Percentiles rank a stretch among this genome's conserved stretches.
Conservation (phyloP, 192 early-diverging fungal genomes). For the Coemansia sp. region DNA sequence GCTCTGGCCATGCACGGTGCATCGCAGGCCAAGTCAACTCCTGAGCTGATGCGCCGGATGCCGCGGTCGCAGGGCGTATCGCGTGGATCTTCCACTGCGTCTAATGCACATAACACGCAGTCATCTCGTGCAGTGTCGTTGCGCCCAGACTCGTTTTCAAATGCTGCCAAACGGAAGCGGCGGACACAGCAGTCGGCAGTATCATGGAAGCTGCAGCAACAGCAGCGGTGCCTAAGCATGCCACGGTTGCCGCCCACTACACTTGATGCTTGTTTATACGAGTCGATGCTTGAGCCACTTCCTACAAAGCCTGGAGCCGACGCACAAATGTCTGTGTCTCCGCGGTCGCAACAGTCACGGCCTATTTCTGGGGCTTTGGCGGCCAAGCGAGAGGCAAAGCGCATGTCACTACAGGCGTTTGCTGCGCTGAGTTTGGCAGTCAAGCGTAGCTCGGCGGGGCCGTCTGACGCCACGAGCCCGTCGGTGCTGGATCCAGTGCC, state of each 20-base stretch:
- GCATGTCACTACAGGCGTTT: conserved; percentile 14
- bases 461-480: background rate
- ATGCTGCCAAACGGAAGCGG: background rate
- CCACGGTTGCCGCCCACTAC: conserved; percentile 39
- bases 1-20: background rate
- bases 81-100: conserved; percentile 5
- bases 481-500: conserved; percentile 27
- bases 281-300: conserved; percentile 28
- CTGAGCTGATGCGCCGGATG: conserved; percentile 38
- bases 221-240: conserved; percentile 43
- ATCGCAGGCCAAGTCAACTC: conserved; percentile 47
- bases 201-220: conserved; percentile 5
- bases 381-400: background rate
- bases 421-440: background rate
- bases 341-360: conserved; percentile 9
- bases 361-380: conserved; percentile 10
- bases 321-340: background rate
- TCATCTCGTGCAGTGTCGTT: conserved; percentile 25
- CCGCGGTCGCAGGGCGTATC: conserved; percentile 12
- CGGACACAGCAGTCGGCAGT: background rate
- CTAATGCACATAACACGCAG: conserved; percentile 2
- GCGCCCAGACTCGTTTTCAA: conserved; percentile 33
- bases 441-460: background rate
- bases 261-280: conserved; percentile 32
- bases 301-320: background rate